Evolutionary conservation across 768 basidiomycete species (phyloP), one percentile per base, ranked within the genome.

Genomic region (Amanita pseudoporphyria): DNA sequence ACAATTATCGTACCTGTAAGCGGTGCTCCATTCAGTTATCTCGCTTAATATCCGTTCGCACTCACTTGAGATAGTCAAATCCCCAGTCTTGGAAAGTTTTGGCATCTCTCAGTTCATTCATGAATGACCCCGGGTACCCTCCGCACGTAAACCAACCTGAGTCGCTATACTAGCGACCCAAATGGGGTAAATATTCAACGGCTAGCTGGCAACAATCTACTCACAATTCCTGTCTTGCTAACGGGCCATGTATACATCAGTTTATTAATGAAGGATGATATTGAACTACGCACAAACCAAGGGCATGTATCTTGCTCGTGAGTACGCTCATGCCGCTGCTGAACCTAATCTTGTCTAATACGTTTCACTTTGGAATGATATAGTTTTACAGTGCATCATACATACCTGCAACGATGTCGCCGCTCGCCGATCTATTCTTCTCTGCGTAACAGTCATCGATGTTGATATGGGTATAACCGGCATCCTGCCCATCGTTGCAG

Each of bases 361-460:
- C 18, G 14, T 38, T 14, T 43, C 13, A 21, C 16, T 32, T 32
- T 22, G 10, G 21, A 41, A 22, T 22, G 26, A 28, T 7, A 7
- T 28, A 28, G 3, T 28, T 7, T 4, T 28, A 4, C 26, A 28
- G 26, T 10, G 6, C 14, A 32, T 30, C 3, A 12, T 26, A 45
- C 63, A 45, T 35, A 81, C 81, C 69, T 52, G 71, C 76, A 43
- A 78, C 64, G 14, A 84, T 73, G 54, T 77, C 66, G 3, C 82
- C 80, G 16, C 53, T 57, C 1, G 68, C 61, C 40, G 64, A 76
- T 9, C 81, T 69, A 44, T 73, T 67, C 54, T 71, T 78, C 62
- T 79, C 76, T 0, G 81, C 71, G 49, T 76, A 84, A 55, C 81
- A 84, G 56, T 83, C 81, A 53, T 84, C 81, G 45, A 84, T 67